Base-by-base conservation (phyloP, 495 filamentous ascomycete genomes). In the Hypoxylon trugodes region DNA sequence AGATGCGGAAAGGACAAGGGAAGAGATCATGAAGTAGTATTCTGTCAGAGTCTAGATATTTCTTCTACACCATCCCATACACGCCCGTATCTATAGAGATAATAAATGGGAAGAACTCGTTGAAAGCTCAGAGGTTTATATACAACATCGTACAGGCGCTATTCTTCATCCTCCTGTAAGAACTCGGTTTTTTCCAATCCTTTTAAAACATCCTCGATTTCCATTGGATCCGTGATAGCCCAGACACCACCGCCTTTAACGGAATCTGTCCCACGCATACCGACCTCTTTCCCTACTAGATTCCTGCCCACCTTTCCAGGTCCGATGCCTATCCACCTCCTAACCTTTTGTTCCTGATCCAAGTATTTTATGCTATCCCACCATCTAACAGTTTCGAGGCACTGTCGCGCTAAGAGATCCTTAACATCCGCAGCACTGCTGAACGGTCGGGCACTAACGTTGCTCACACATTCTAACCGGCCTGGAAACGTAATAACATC, bases 291-390 rank as follows among this genome's bases (percentile, higher is more conserved):
- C 0, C 93, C 93, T 4, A 98, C 95, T 18, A 98, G 74, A 72
- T 97, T 97, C 50, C 92, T 83, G 2, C 93, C 95, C 4, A 98
- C 93, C 69, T 96, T 96, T 1, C 94, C 95, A 0, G 95, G 95
- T 2, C 95, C 95, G 62, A 98, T 90, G 13, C 94, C 95, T 42
- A 98, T 82, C 93, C 94, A 98, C 38, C 92, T 81, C 64, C 86
- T 81, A 6, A 98, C 91, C 53, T 89, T 90, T 68, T 87, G 79
- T 56, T 95, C 90, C 64, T 95, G 88, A 71, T 98, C 91, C 37
- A 98, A 77, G 67, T 93, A 97, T 61, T 86, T 87, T 41, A 98
- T 90, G 61, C 89, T 93, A 42, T 95, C 91, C 87, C 91, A 95
- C 95, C 95, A 98, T 58, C 83, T 81, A 10, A 98, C 92, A 10